Evolutionary conservation across 768 basidiomycete genomes (phyloP).

Genomic region (Leccinum longicurvipes): DNA sequence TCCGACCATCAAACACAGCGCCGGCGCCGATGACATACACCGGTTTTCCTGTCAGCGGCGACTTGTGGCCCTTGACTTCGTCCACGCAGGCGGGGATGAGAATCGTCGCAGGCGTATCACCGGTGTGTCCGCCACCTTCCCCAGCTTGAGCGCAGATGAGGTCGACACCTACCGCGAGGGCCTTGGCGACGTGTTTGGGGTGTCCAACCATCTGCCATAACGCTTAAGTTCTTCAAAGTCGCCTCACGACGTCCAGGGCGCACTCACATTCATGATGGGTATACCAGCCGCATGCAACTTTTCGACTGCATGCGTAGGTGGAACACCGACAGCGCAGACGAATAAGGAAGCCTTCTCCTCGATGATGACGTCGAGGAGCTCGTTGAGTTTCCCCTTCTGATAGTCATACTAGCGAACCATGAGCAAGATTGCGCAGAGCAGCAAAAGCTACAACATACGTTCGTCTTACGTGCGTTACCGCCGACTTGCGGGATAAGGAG

Average conservation of each 20-base stretch:
- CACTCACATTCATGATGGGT: slow-evolving; percentile 74
- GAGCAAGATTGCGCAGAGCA: neutral
- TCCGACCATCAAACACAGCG: slow-evolving; percentile 85
- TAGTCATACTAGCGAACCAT: slow-evolving; percentile 64
- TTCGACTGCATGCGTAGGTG: slow-evolving; percentile 77
- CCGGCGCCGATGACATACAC: slow-evolving; percentile 90
- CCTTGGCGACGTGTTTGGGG: slow-evolving; percentile 82
- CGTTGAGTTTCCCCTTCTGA: slow-evolving; percentile 80
- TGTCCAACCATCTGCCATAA: slow-evolving; percentile 78
- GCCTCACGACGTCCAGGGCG: neutral
- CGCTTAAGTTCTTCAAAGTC: neutral
- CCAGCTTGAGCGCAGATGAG: slow-evolving; percentile 94
- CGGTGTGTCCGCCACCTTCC: slow-evolving; percentile 89
- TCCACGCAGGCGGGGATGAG: slow-evolving; percentile 92
- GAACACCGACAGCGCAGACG: slow-evolving; percentile 89
- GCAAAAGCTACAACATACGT: slow-evolving; percentile 44
- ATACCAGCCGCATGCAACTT: slow-evolving; percentile 82
- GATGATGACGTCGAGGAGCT: slow-evolving; percentile 87
- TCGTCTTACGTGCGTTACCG: slow-evolving; percentile 86
- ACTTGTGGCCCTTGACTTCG: slow-evolving; percentile 69
- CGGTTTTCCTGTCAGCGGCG: slow-evolving; percentile 77
- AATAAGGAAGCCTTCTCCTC: slow-evolving; percentile 87
- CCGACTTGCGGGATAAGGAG: slow-evolving; percentile 86
- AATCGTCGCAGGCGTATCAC: slow-evolving; percentile 77
- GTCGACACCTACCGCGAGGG: slow-evolving; percentile 82